Percentiles rank a stretch among this genome's conserved stretches.
Evolutionary conservation across 306 rosid genomes (phyloP).

Genomic region (Leucaena leucocephala): DNA sequence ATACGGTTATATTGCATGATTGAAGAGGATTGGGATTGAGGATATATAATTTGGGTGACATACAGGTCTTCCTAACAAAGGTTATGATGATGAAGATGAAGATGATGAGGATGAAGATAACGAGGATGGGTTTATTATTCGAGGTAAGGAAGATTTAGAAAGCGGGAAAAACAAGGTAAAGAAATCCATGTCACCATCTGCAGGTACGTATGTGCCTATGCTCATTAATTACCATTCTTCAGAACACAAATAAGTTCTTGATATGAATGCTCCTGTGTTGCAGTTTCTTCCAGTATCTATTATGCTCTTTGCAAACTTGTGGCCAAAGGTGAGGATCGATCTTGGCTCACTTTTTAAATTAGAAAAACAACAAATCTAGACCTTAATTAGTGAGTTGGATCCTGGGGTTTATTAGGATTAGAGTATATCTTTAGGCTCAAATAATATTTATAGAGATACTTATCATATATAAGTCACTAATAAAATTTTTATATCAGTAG

Average conservation of each 20-base stretch:
- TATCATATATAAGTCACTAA: too few species aligned
- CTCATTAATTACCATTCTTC: too few species aligned
- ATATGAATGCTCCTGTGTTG: not conserved
- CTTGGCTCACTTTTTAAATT: not conserved
- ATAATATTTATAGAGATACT: too few species aligned
- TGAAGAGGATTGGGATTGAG: not conserved
- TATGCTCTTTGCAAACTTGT: not conserved
- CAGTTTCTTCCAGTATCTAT: not conserved
- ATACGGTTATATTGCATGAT: too few species aligned
- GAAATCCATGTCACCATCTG: not conserved
- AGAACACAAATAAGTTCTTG: not conserved
- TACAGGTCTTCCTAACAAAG: conserved; percentile 22
- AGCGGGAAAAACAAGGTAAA: not conserved
- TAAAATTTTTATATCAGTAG: too few species aligned
- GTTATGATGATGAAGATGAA: not conserved
- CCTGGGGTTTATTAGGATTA: too few species aligned
- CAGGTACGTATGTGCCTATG: not conserved
- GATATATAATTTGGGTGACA: not conserved
- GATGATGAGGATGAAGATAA: not conserved
- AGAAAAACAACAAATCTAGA: too few species aligned
- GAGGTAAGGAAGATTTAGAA: not conserved
- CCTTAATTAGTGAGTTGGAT: too few species aligned
- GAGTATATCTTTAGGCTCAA: too few species aligned
- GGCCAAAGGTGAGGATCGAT: not conserved
- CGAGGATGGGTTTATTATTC: not conserved